These are phyloP conservation scores for Plectosphaerella cucumerina DNA, from an alignment of 2,329 filamentous ascomycete species.

Conservation along the genomic window DNA sequence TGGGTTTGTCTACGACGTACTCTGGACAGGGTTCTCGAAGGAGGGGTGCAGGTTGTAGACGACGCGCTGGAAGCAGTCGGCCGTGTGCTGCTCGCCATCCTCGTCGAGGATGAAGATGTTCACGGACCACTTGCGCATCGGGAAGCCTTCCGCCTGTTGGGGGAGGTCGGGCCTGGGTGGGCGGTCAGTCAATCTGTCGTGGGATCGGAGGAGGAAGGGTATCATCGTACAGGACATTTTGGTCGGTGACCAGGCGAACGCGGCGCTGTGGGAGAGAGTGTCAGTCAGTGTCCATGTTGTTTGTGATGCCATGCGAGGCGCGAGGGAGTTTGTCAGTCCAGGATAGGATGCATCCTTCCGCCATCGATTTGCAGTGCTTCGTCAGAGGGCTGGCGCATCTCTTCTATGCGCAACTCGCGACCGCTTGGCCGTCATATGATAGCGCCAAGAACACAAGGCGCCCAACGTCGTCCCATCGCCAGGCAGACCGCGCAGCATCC, in stretches of 20 bases:
- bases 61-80: slow-evolving; percentile 85
- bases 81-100: slow-evolving; percentile 76
- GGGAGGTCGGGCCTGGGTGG: slow-evolving; percentile 63
- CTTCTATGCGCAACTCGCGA: too few relatives aligned
- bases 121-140: slow-evolving; percentile 90
- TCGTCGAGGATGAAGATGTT: slow-evolving; percentile 81
- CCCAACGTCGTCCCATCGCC: too few relatives aligned
- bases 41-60: slow-evolving; percentile 92
- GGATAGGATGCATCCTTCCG: too few relatives aligned
- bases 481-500: too few relatives aligned
- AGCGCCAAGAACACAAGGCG: too few relatives aligned
- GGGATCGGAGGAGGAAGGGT: not conserved
- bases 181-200: slow-evolving; percentile 13
- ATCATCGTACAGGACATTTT: slow-evolving; percentile 73
- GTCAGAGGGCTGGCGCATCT: too few relatives aligned
- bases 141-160: slow-evolving; percentile 79
- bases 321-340: too few relatives aligned
- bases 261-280: slow-evolving; percentile 61
- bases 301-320: too few relatives aligned
- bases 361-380: too few relatives aligned
- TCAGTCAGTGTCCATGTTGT: too few relatives aligned
- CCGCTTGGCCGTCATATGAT: too few relatives aligned
- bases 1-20: slow-evolving; percentile 47
- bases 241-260: slow-evolving; percentile 90
- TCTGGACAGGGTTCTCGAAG: slow-evolving; percentile 81